Base-by-base conservation (phyloP, 2,329 filamentous ascomycete species). In the Aschersonia sp. region DNA sequence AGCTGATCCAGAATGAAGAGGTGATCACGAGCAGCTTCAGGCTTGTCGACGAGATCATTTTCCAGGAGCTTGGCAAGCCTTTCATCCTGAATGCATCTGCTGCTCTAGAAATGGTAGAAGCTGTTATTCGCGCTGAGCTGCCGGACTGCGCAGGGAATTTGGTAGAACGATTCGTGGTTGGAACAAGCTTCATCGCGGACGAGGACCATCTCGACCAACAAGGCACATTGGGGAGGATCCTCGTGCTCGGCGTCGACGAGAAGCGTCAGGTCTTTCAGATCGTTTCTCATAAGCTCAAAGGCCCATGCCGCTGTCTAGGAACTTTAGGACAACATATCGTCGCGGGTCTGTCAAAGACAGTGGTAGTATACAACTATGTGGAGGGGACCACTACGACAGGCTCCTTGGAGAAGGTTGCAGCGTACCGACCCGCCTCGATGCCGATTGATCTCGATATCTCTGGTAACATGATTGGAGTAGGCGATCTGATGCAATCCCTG, bases 401-500 rank as follows among this genome's bases (percentile, higher is more conserved):
- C 47, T 70, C 71, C 43, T 71, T 97, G 8, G 71, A 74, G 45
- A 90, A 85, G 60, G 60, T 84, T 12, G 84, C 86, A 1, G 78
- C 80, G 2, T 94, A 88, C 62, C 79, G 88, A 10, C 84, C 87
- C 2, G 79, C 87, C 2, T 94, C 88, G 0, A 85, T 86, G 32
- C 89, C 92, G 0, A 78, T 94, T 12, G 86, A 90, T 54, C 62
- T 97, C 6, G 79, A 82, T 8, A 75, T 95, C 11, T 77, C 79
- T 1, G 84, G 76, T 1, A 81, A 83, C 54, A 72, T 77, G 30
- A 89, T 98, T 52, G 87, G 85, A 0, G 81, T 97, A 8, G 85
- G 83, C 0, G 92, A 98, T 59, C 68, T 98, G 43, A 95, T 95
- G 85, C 95, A 97, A 66, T 94, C 87, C 1, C 71, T 94, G 30